phyloP scores from a whole-genome alignment of 2,329 filamentous ascomycete genomes.

The Fusarium torreyae region DNA sequence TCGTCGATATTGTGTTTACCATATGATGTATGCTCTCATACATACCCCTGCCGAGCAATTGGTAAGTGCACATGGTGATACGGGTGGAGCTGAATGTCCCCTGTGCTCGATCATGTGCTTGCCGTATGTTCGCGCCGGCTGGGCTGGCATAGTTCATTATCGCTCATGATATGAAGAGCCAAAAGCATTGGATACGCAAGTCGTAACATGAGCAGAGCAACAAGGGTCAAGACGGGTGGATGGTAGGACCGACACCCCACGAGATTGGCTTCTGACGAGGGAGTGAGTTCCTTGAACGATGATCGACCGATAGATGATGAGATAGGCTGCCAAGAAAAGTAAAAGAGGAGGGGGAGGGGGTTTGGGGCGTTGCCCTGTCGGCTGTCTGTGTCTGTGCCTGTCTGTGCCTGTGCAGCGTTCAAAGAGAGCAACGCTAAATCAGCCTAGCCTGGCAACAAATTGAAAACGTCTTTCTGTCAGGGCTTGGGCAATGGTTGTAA shows the following conservation, averaged over 20 bases:
- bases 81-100: not conserved
- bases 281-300: constrained; percentile 36
- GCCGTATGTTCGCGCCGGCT: constrained; percentile 7
- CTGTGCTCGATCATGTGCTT: constrained; percentile 9
- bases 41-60: constrained; percentile 9
- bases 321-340: constrained; percentile 25
- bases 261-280: constrained; percentile 48
- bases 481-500: constrained; percentile 19
- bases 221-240: constrained; percentile 14
- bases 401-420: constrained; percentile 20
- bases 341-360: not conserved
- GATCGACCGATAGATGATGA: constrained; percentile 48
- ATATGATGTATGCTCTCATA: constrained; percentile 4
- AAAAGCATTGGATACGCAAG: constrained; percentile 4
- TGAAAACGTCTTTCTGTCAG: constrained; percentile 33
- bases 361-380: constrained; percentile 27
- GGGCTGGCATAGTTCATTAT: not conserved
- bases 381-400: not conserved
- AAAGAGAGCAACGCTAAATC: constrained; percentile 29
- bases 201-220: not conserved
- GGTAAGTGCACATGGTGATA: constrained; percentile 10
- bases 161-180: constrained; percentile 5
- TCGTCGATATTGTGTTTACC: constrained; percentile 14
- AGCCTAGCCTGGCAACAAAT: constrained; percentile 34
- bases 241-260: constrained; percentile 18